Percentiles rank a stretch among this genome's conserved stretches.
Evolutionary conservation across 1,284 basidiomycete species (phyloP).

Genomic region (Stereum hirsutum): DNA sequence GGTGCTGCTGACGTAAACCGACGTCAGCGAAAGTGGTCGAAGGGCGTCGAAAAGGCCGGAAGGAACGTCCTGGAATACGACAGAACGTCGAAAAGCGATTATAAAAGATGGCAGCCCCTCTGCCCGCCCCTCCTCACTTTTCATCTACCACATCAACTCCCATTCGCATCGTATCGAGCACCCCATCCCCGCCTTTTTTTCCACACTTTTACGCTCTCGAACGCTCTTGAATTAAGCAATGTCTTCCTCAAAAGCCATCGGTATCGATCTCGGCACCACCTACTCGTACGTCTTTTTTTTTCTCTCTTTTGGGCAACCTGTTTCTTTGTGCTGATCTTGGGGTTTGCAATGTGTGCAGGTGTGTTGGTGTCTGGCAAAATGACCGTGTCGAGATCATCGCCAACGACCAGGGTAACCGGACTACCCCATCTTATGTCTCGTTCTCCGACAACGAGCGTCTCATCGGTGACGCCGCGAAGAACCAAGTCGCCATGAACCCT

Average conservation of each 20-base stretch:
- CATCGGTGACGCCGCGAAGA: conserved; percentile 94
- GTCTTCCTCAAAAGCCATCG: conserved; percentile 77
- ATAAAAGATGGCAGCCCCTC: not conserved
- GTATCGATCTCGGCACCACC: conserved; percentile 87
- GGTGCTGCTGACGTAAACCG: conserved; percentile 13
- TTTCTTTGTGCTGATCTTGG: conserved; percentile 8
- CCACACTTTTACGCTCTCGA: too few relatives aligned
- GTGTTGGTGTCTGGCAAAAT: conserved; percentile 95
- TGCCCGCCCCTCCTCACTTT: conserved; percentile 12
- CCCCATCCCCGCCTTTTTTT: too few relatives aligned
- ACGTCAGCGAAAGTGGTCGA: too few relatives aligned
- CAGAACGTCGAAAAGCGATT: conserved; percentile 27
- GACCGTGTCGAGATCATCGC: conserved; percentile 98
- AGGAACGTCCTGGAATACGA: conserved; percentile 30
- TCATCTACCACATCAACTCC: conserved; percentile 9
- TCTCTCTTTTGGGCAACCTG: conserved; percentile 3
- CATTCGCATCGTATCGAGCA: conserved; percentile 8
- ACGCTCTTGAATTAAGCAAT: too few relatives aligned
- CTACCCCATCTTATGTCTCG: conserved; percentile 90
- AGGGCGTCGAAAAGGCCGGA: conserved; percentile 22
- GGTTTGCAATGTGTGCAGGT: conserved; percentile 37
- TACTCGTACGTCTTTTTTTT: conserved; percentile 53
- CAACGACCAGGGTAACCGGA: conserved; percentile 97
- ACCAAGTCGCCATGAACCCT: conserved; percentile 87
- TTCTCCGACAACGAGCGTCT: conserved; percentile 93